These are phyloP conservation scores for Solanum acaule DNA, from an alignment of 257 asterid genomes.

Conservation along the genomic window DNA sequence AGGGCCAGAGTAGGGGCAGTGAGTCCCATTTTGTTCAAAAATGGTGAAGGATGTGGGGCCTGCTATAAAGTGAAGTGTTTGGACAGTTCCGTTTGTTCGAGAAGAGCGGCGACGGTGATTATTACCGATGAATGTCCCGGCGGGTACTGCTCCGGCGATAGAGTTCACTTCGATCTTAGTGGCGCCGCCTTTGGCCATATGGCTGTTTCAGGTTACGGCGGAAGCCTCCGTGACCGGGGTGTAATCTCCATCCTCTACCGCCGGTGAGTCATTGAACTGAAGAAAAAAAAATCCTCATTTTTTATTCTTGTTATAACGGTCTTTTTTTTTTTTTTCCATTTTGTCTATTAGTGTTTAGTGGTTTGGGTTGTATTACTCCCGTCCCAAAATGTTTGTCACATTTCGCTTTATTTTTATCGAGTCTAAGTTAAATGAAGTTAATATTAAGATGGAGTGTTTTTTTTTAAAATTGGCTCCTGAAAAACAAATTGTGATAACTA, in stretches of 20 bases:
- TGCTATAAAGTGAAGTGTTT: conserved; percentile 81
- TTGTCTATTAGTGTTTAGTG: not conserved
- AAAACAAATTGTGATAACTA: not conserved
- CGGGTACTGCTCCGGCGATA: conserved; percentile 58
- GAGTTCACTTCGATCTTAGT: conserved; percentile 78
- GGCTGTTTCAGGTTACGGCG: conserved; percentile 71
- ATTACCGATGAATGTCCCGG: conserved; percentile 96
- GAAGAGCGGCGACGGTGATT: conserved; percentile 87
- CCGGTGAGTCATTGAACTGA: conserved; percentile 29
- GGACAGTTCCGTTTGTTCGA: conserved; percentile 76
- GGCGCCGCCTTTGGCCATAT: conserved; percentile 94
- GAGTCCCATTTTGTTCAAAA: conserved; percentile 82
- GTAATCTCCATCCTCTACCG: conserved; percentile 63
- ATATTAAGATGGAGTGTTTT: not conserved
- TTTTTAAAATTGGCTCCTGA: fast-evolving
- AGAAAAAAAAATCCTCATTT: not conserved
- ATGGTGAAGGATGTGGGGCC: conserved; percentile 96
- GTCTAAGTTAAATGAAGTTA: fast-evolving
- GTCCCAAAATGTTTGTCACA: not conserved
- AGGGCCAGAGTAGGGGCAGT: conserved; percentile 93
- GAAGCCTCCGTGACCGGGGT: conserved; percentile 82
- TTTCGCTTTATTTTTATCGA: fast-evolving
- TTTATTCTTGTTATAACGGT: not conserved
- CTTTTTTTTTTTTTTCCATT: not conserved
- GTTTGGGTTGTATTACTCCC: not conserved